A percentile compares a stretch with the other conserved stretches of the same genome.
phyloP scores from a whole-genome alignment of 345 rosid species.

The Sonneratia caseolaris region DNA sequence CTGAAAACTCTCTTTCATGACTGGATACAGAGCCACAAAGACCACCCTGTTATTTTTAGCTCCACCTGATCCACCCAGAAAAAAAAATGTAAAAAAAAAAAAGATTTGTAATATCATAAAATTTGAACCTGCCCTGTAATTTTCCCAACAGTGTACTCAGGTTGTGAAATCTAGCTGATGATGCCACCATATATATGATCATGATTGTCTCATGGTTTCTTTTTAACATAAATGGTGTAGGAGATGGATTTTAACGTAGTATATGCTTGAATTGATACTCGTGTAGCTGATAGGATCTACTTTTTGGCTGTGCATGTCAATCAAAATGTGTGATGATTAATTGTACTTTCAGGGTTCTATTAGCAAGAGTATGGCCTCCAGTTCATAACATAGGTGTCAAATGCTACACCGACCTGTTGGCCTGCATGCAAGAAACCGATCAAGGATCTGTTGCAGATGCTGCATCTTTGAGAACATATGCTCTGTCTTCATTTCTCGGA shows the following conservation, averaged over 20 bases:
- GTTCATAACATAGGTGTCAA: not conserved
- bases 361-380: not conserved
- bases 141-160: too few species aligned
- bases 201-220: not conserved
- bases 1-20: conserved; percentile 79
- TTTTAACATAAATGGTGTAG: not conserved
- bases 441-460: conserved; percentile 74
- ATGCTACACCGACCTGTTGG: conserved; percentile 51
- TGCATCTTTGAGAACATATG: conserved; percentile 74
- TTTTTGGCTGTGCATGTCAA: too few species aligned
- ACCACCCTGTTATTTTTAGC: conserved; percentile 65
- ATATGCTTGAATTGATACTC: too few species aligned
- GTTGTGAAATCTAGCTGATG: not conserved
- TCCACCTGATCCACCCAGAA: conserved; percentile 19
- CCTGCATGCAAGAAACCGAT: conserved; percentile 68
- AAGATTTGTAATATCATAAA: not conserved
- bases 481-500: conserved; percentile 68
- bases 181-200: not conserved
- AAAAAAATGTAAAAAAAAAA: not conserved
- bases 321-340: too few species aligned
- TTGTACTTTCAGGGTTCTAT: too few species aligned
- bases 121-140: not conserved
- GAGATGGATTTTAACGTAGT: too few species aligned
- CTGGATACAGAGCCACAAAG: conserved; percentile 55
- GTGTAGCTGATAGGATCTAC: too few species aligned